A percentile compares a stretch with the other conserved stretches of the same genome.
Conservation (phyloP, 805 yeast species). For the Spathaspora passalidarum region DNA sequence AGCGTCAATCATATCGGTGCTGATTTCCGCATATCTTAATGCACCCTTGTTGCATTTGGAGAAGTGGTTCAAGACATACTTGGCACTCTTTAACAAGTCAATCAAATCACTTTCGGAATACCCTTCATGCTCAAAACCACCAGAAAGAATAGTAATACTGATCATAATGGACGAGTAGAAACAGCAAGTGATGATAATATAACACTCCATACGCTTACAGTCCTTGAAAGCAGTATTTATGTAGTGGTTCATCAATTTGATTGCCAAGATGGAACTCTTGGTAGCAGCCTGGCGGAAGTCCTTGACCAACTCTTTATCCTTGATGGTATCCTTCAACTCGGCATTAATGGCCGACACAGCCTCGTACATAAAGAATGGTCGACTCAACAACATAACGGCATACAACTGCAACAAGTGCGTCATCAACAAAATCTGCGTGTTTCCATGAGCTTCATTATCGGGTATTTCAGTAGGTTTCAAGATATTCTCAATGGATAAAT, state of each 20-base stretch:
- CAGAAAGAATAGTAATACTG: slow-evolving; percentile 9
- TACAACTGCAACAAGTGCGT: slow-evolving; percentile 36
- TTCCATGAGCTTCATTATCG: slow-evolving; percentile 11
- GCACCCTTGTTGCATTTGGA: slow-evolving; percentile 11
- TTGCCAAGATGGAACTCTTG: slow-evolving; percentile 14
- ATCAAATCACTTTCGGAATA: slow-evolving; percentile 10
- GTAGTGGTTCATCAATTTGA: slow-evolving; percentile 15
- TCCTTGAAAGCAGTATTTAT: slow-evolving; percentile 10
- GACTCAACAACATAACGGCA: slow-evolving; percentile 34
- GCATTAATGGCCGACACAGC: slow-evolving; percentile 7
- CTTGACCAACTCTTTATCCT: slow-evolving; percentile 7
- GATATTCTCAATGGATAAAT: slow-evolving; percentile 22
- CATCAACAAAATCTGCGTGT: slow-evolving; percentile 20
- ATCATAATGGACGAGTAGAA: slow-evolving; percentile 12
- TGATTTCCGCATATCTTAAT: slow-evolving; percentile 10
- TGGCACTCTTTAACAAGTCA: slow-evolving; percentile 9
- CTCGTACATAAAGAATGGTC: slow-evolving; percentile 40
- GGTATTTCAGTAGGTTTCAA: slow-evolving; percentile 14
- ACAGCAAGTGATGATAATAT: slow-evolving; percentile 14
- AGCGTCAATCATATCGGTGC: slow-evolving; percentile 9
- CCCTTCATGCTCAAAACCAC: slow-evolving; percentile 10
- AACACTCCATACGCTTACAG: slow-evolving; percentile 11
- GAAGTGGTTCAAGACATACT: slow-evolving; percentile 10
- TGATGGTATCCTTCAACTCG: neutral
- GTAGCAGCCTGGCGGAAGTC: slow-evolving; percentile 15